A percentile compares a stretch with the other conserved stretches of the same genome.
Conservation (phyloP, 441 rosid species). For the Jatropha multifida region DNA sequence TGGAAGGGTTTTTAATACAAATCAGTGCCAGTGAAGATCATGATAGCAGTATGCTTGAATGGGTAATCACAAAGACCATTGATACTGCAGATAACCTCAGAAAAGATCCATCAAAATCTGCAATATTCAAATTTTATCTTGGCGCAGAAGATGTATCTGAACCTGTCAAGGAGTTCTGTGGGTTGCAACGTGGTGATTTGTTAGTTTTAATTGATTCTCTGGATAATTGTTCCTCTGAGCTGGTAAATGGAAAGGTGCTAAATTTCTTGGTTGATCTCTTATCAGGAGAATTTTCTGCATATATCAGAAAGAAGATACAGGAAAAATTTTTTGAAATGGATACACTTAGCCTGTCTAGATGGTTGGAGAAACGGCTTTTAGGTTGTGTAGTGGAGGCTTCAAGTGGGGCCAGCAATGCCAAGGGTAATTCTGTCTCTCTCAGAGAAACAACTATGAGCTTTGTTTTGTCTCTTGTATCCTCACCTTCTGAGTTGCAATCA, state of each 20-base stretch:
- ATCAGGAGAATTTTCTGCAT: slow-evolving; percentile 63
- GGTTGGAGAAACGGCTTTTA: slow-evolving; percentile 94
- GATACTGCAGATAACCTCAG: slow-evolving; percentile 77
- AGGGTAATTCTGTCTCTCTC: slow-evolving; percentile 64
- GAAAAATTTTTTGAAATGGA: slow-evolving; percentile 75
- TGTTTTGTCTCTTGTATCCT: slow-evolving; percentile 62
- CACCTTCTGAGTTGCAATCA: slow-evolving; percentile 47
- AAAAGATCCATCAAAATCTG: slow-evolving; percentile 66
- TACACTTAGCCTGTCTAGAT: slow-evolving; percentile 60
- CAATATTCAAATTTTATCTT: slow-evolving; percentile 64
- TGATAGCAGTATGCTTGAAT: slow-evolving; percentile 65
- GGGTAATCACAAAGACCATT: slow-evolving; percentile 67
- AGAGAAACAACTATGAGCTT: slow-evolving; percentile 93
- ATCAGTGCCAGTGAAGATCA: slow-evolving; percentile 52
- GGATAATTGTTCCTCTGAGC: slow-evolving; percentile 73
- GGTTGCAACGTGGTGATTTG: slow-evolving; percentile 67
- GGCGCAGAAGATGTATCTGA: slow-evolving; percentile 58
- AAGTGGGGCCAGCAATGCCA: slow-evolving; percentile 50
- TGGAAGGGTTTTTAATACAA: slow-evolving; percentile 78
- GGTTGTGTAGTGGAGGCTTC: slow-evolving; percentile 65
- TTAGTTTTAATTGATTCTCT: slow-evolving; percentile 78
- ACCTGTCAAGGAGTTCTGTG: slow-evolving; percentile 48
- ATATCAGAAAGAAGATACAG: slow-evolving; percentile 66
- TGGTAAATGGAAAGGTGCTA: slow-evolving; percentile 82
- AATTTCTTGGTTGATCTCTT: slow-evolving; percentile 85